Evolutionary conservation across 1,284 basidiomycete species (phyloP).

Genomic region (Leucoagaricus sp.): DNA sequence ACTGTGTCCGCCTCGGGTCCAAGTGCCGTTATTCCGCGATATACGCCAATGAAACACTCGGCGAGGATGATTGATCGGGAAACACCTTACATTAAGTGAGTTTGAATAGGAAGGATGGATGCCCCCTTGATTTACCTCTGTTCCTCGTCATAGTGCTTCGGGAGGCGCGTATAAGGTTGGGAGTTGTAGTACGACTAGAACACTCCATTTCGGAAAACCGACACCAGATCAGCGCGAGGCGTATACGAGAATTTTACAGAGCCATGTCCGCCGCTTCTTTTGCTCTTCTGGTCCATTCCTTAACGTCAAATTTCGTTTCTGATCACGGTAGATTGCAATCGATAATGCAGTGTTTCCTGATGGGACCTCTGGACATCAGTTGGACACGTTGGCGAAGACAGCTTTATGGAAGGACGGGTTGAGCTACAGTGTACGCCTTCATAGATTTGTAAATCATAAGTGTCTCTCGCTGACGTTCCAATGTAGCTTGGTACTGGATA

Average conservation of each 20-base stretch:
- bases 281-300: no score
- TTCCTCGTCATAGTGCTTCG: slow-evolving; percentile 87
- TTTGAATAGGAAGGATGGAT: no score
- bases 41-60: slow-evolving; percentile 74
- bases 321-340: slow-evolving; percentile 87
- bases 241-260: slow-evolving; percentile 93
- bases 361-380: slow-evolving; percentile 77
- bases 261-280: slow-evolving; percentile 83
- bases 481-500: slow-evolving; percentile 83
- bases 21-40: slow-evolving; percentile 94
- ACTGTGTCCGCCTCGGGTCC: slow-evolving; percentile 91
- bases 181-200: slow-evolving; percentile 92
- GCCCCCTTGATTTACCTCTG: no score
- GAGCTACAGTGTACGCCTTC: slow-evolving; percentile 67
- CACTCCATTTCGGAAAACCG: slow-evolving; percentile 86
- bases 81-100: slow-evolving; percentile 88
- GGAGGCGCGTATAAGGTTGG: slow-evolving; percentile 90
- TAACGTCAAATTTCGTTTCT: slow-evolving; percentile 15
- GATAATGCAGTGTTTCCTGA: slow-evolving; percentile 88
- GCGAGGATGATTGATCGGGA: slow-evolving; percentile 76
- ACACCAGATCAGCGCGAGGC: slow-evolving; percentile 83
- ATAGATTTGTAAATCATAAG: not conserved
- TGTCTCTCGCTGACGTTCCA: slow-evolving; percentile 21
- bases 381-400: slow-evolving; percentile 85
- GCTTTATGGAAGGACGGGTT: slow-evolving; percentile 88